Evolutionary conservation across 768 basidiomycete genomes (phyloP).

Genomic region (Pleurotus pulmonarius): DNA sequence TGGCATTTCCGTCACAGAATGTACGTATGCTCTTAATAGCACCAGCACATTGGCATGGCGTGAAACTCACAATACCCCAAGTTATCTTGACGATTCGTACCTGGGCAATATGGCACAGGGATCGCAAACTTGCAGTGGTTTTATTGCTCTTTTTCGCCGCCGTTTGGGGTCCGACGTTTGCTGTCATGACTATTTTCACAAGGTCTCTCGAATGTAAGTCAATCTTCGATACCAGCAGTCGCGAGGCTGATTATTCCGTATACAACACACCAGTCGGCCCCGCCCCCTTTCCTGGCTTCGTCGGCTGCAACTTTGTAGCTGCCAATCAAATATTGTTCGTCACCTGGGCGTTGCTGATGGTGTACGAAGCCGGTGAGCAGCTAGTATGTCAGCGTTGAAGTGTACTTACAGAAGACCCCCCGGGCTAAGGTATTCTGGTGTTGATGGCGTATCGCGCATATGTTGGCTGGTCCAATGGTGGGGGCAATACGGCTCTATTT

Average conservation of each 20-base stretch:
- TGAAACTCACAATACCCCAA: background rate
- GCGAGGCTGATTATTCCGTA: too few relatives aligned
- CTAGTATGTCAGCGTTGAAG: background rate
- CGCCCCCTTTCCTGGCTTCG: background rate
- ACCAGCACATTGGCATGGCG: background rate
- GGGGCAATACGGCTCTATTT: background rate
- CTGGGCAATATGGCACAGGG: slow-evolving; percentile 12
- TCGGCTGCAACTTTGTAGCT: background rate
- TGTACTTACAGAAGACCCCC: background rate
- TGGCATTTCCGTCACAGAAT: slow-evolving; percentile 10
- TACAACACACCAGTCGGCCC: background rate
- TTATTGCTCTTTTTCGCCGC: slow-evolving; percentile 7
- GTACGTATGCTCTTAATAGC: background rate
- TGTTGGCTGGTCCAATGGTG: background rate
- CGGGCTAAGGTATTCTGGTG: background rate
- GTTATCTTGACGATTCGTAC: slow-evolving; percentile 13
- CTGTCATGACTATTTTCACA: slow-evolving; percentile 5
- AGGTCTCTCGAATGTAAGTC: slow-evolving; percentile 8
- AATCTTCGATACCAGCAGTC: too few relatives aligned
- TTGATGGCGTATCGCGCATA: background rate
- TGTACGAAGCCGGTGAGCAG: background rate
- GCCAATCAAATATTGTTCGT: background rate
- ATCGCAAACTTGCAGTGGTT: slow-evolving; percentile 1
- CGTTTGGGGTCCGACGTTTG: slow-evolving; percentile 7
- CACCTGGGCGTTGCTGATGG: background rate